phyloP scores from a whole-genome alignment of 1,139 yeast species.

The Candida glucosophila region DNA sequence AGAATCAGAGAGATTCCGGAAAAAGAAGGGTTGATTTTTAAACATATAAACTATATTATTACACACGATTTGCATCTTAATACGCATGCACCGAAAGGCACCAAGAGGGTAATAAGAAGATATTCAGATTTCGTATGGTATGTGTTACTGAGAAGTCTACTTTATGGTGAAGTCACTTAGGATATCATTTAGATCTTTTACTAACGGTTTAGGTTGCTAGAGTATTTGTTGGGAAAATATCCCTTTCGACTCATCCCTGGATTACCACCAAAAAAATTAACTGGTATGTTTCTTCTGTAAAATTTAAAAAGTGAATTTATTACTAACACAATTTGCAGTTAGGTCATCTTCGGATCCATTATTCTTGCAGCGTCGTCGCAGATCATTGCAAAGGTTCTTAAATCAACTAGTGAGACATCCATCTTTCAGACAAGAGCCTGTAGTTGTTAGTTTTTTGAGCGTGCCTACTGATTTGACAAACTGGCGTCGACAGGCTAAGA shows the following conservation, averaged over 20 bases:
- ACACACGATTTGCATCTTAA: conserved; percentile 44
- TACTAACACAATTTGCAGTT: conserved; percentile 36
- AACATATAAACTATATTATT: conserved; percentile 78
- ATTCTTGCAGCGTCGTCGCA: conserved; percentile 74
- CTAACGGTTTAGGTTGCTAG: conserved; percentile 42
- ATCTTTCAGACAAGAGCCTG: conserved; percentile 57
- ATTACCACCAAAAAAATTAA: conserved; percentile 72
- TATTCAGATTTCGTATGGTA: conserved; percentile 88
- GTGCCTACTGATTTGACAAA: conserved; percentile 76
- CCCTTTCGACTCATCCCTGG: conserved; percentile 88
- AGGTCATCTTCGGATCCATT: conserved; percentile 67
- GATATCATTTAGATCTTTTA: conserved; percentile 25
- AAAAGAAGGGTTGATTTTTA: conserved; percentile 80
- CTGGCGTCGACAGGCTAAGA: conserved; percentile 77
- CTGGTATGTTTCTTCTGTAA: conserved; percentile 46
- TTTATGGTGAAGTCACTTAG: background rate
- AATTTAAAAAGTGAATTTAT: conserved; percentile 9
- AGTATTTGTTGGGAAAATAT: conserved; percentile 63
- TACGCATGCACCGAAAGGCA: conserved; percentile 35
- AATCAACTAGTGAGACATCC: conserved; percentile 84
- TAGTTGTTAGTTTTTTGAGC: conserved; percentile 70
- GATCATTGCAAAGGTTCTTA: conserved; percentile 73
- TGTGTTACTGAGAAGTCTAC: conserved; percentile 8
- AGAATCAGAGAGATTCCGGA: conserved; percentile 75
- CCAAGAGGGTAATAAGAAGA: conserved; percentile 65